Evolutionary conservation across 257 asterid species (phyloP), one percentile per base, ranked within the genome.

Genomic region (Fraxinus cuspidata): DNA sequence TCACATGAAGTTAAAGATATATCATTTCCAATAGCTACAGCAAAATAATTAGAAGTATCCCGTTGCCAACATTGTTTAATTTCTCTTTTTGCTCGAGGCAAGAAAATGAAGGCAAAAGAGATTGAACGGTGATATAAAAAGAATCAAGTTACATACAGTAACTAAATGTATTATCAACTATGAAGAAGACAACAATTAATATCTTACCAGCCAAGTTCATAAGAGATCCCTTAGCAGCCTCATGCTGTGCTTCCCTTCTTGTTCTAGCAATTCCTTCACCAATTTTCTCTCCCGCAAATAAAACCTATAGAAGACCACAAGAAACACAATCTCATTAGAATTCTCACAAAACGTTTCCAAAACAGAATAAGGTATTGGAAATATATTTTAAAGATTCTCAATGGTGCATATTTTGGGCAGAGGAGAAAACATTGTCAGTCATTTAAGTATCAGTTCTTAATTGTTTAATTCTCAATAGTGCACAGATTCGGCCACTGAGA

Each of bases 261-360:
- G 99, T 93, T 85, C 86, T 87, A 79, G 98, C 99, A 77, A 78
- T 60, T 82, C 94, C 98, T 84, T 92, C 89, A 34, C 98, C 96
- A 82, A 93, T 81, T 86, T 86, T 96, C 77, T 89, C 95, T 73
- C 99, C 99, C 2, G 95, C 96, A 85, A 96, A 96, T 80, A 76
- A 79, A 80, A 91, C 97, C 99, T 96, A 79, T 80, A 89, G 73
- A 78, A 78, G 80, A 74, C 71, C 77, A 80, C 74, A 73, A 16
- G 38, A 70, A 74, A 72, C 51, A 74, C 66, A 67, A 72, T 8
- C 70, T 77, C 74, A 80, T 67, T 70, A 19, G 70, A 60, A 51
- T 56, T 71, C 58, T 35, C 21, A 34, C 3, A 34, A 63, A 34
- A 31, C n/a, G 72, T 65, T 47, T 71, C n/a, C 31, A 51, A 64